phyloP scores from a whole-genome alignment of 371 early-diverging fungal genomes.

The Mortierella sp. region DNA sequence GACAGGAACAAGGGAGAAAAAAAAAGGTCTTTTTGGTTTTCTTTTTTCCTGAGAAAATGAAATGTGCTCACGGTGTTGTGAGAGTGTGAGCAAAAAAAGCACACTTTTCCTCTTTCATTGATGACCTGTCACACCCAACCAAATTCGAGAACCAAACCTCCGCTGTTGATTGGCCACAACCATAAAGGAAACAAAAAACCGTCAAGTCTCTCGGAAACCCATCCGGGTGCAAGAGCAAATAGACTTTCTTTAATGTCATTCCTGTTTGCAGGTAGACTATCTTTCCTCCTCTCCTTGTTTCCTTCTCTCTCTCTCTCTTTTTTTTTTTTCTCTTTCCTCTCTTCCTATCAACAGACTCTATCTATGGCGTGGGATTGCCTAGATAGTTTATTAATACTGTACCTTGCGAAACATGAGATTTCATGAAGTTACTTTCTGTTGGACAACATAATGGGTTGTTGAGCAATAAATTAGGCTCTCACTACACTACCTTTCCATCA shows the following conservation, averaged over 20 bases:
- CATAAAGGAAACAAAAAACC: background rate
- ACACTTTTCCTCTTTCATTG: background rate
- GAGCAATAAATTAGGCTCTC: background rate
- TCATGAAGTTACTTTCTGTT: too few species aligned
- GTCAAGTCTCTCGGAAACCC: background rate
- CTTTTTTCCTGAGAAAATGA: background rate
- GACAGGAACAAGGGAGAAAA: background rate
- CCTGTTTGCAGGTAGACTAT: background rate
- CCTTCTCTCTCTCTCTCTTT: background rate
- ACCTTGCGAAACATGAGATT: too few species aligned
- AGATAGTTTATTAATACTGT: too few species aligned
- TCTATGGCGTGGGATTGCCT: too few species aligned
- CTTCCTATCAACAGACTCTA: too few species aligned
- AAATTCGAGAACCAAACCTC: background rate
- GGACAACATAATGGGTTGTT: too few species aligned
- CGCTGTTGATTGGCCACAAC: background rate
- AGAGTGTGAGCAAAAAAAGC: background rate
- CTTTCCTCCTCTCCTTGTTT: background rate
- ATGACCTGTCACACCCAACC: conserved; percentile 6
- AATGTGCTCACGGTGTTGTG: background rate
- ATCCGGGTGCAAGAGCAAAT: background rate
- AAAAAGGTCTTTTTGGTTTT: background rate
- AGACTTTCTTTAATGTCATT: background rate
- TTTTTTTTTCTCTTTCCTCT: background rate
- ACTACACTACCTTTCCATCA: too few species aligned